Evolutionary conservation across 352 stramenopile genomes (phyloP), one percentile per base, ranked within the genome.

Genomic region (Phytophthora chlamydospora): DNA sequence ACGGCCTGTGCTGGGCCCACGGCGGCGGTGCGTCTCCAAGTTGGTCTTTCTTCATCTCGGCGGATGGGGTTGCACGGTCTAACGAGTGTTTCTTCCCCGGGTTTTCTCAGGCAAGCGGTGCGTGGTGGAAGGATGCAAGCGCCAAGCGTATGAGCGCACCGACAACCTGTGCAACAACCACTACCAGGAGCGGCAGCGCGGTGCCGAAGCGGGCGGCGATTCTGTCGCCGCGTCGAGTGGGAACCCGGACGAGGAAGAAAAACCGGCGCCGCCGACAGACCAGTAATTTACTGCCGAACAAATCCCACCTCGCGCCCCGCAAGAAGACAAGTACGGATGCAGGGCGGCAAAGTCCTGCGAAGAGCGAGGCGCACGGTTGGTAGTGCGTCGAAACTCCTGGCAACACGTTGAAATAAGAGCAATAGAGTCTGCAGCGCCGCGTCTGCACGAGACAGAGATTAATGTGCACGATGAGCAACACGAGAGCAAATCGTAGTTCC

Each of bases 111-210:
- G 83, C 48, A 89, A 88, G 58, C 73, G 82, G 11, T 88, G 76
- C 47, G 71, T 69, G 32, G 63, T 87, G 34, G 64, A 80, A 44
- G 71, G 74, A 8, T 91, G 80, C 66, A 84, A 71, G 46, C 66
- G 75, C 11, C 82, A 88, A 58, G 82, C 82, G 8, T 91, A 90
- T 68, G 82, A 91, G 50, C 78, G 82, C 42, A 91, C 82, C n/a
- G 70, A 85, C 12, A 89, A 89, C 56, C 70, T 87, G 51, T 89
- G 81, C 68, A 90, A 88, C 58, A 76, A 73, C 34, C 81, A 90
- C 58, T 87, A 70, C 56, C 61, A 79, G 48, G 58, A 80, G 49
- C 58, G 50, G 24, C 56, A 77, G 54, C 56, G 66, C 6, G 51
- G 58, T 32, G 19, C 40, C 6, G 54, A 62, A 24, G 10, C 33